Evolutionary conservation across 768 basidiomycete genomes (phyloP), one percentile per base, ranked within the genome.

Genomic region (Collybia sp.): DNA sequence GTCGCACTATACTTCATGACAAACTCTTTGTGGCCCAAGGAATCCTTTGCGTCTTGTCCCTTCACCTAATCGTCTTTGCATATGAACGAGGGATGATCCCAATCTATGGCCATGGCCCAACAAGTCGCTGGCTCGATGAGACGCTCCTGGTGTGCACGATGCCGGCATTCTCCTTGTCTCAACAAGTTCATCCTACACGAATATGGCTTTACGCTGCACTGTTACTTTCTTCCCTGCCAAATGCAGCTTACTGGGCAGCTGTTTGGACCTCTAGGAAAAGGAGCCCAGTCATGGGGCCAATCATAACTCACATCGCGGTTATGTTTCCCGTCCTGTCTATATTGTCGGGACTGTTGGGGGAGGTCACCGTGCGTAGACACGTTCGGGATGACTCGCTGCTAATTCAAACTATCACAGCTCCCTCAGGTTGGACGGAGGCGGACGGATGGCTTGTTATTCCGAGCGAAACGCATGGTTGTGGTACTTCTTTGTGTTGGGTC

Each of bases 61-160:
- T 83, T 31, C 83, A 85, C 2, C 71, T 88, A 30, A 69, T 79
- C 44, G 67, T 81, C 13, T 81, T 77, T 52, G 65, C 75, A 5
- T 87, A 89, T 57, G 73, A 78, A 59, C 79, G 77, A 30, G 71
- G 79, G 8, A 57, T 91, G n/a, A 62, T 72, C 45, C 88, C 88
- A 12, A 65, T 89, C 2, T 90, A 88, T 59, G 87, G 82, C 40
- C 67, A 73, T 11, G 69, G 71, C 6, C 77, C 84, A 0, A 78
- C 82, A 1, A 66, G 65, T 0, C 67, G 71, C 44, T 67, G 80
- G 32, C 64, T 89, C 40, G 59, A 69, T 44, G 58, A 64, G 42
- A 52, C 69, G 12, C 51, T 68, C 18, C 47, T 69, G 18, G 56
- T 56, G 35, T 65, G 70, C 15, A 56, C 71, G 18, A 42, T 73